These are phyloP conservation scores for Mycothermus thermophilus DNA, from an alignment of 495 filamentous ascomycete genomes.

Conservation along the genomic window DNA sequence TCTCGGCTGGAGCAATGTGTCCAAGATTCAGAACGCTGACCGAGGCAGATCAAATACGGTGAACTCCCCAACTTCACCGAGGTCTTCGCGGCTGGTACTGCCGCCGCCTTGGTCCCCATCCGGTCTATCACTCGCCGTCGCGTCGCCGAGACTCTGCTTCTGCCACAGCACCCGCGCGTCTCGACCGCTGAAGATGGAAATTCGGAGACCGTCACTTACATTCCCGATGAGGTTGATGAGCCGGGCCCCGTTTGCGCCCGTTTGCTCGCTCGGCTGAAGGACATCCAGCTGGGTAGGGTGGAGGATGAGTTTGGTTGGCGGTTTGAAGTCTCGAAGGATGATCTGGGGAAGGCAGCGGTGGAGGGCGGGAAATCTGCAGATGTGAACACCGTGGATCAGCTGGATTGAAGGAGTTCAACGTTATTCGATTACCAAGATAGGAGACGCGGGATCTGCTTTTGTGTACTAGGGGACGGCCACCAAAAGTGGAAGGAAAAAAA, in stretches of 20 bases:
- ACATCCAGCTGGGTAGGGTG: constrained; percentile 67
- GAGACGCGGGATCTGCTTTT: too few relatives aligned
- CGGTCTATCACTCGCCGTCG: constrained; percentile 69
- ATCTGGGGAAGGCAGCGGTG: constrained; percentile 14
- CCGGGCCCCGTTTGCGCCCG: constrained; percentile 54
- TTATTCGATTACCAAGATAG: too few relatives aligned
- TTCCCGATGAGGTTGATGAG: constrained; percentile 46
- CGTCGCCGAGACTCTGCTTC: constrained; percentile 26
- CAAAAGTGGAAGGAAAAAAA: too few relatives aligned
- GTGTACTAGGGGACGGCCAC: too few relatives aligned
- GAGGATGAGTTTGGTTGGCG: constrained; percentile 68
- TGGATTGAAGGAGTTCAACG: constrained; percentile 16
- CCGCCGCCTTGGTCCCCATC: constrained; percentile 82
- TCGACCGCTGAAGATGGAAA: constrained; percentile 17
- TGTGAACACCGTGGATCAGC: constrained; percentile 25
- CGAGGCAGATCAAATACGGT: constrained; percentile 53
- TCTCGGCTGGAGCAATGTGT: constrained; percentile 1
- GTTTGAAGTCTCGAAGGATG: constrained; percentile 37
- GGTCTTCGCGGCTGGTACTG: constrained; percentile 84
- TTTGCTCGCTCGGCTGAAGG: constrained; percentile 64
- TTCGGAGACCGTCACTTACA: constrained; percentile 54
- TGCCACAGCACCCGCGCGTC: constrained; percentile 22
- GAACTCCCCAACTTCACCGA: constrained; percentile 68
- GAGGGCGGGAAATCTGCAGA: constrained; percentile 9
- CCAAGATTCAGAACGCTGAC: neutral